Conservation (phyloP, 2,329 filamentous ascomycete genomes). For the Fusarium devonianum region DNA sequence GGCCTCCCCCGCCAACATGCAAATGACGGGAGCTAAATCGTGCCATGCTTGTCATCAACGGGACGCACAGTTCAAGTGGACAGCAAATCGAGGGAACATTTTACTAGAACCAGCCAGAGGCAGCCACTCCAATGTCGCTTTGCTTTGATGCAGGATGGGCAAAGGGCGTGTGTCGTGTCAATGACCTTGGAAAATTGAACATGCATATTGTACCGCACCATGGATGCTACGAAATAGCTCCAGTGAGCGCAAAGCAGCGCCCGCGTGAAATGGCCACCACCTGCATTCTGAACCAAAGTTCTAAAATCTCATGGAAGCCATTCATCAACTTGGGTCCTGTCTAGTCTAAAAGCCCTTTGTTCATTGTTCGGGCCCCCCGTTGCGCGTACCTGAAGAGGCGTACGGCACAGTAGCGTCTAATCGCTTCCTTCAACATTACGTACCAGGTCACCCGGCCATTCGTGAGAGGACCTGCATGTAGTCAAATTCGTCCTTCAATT, state of each 20-base stretch:
- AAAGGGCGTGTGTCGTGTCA: slow-evolving; percentile 23
- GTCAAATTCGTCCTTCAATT: slow-evolving; percentile 3
- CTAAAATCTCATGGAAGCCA: slow-evolving; percentile 15
- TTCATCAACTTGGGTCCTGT: neutral
- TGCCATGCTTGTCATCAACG: slow-evolving; percentile 24
- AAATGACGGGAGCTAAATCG: slow-evolving; percentile 36
- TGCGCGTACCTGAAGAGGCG: neutral
- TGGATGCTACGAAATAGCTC: slow-evolving; percentile 21
- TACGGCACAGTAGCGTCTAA: slow-evolving; percentile 5
- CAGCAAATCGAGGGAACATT: neutral
- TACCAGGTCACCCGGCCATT: slow-evolving; percentile 1
- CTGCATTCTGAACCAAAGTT: neutral
- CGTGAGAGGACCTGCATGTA: slow-evolving; percentile 8
- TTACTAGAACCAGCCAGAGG: slow-evolving; percentile 11
- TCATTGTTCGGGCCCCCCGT: too few species aligned
- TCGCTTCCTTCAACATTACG: too few species aligned
- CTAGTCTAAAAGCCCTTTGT: too few species aligned
- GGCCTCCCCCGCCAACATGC: slow-evolving; percentile 18
- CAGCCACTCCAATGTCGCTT: slow-evolving; percentile 1
- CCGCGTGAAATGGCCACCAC: slow-evolving; percentile 4
- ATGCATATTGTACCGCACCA: slow-evolving; percentile 1
- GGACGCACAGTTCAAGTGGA: slow-evolving; percentile 18
- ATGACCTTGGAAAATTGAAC: slow-evolving; percentile 2
- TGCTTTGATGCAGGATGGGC: neutral
- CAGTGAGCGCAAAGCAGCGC: slow-evolving; percentile 6